A percentile compares a stretch with the other conserved stretches of the same genome.
Evolutionary conservation across 108 stramenopile species (phyloP).

Genomic region (Skeletonema tropicum): DNA sequence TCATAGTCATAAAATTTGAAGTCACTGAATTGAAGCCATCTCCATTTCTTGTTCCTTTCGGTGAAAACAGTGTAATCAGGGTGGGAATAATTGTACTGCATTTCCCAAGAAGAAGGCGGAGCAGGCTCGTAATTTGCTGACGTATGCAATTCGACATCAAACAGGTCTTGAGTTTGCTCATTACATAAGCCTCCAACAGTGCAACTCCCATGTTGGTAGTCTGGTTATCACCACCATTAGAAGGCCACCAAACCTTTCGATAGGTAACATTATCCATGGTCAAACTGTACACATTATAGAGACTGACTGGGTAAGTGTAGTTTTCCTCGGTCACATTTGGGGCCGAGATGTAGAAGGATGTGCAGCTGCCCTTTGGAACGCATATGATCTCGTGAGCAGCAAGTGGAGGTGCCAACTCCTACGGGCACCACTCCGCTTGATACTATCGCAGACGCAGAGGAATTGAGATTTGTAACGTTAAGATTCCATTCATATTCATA

Average conservation of each 20-base stretch:
- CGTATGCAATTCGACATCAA: background rate
- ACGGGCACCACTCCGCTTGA: background rate
- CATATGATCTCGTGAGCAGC: background rate
- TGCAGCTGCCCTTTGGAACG: background rate
- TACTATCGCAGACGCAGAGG: background rate
- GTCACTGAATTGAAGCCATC: background rate
- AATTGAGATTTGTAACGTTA: background rate
- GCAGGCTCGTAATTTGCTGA: background rate
- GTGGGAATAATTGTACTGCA: too few species aligned
- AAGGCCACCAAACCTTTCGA: too few species aligned
- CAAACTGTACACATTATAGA: background rate
- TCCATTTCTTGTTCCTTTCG: too few species aligned
- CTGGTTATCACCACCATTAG: background rate
- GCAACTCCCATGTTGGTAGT: conserved; percentile 6
- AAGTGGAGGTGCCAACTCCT: background rate
- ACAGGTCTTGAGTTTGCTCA: background rate
- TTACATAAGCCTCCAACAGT: background rate
- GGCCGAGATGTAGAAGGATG: background rate
- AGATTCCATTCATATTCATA: background rate
- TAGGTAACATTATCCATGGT: background rate
- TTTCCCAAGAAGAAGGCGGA: too few species aligned
- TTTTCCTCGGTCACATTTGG: too few species aligned
- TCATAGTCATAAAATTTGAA: background rate
- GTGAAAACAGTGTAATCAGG: too few species aligned
- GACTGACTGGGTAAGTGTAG: background rate